These are phyloP conservation scores for Cucurbita moschata DNA, from an alignment of 306 rosid species.

Conservation along the genomic window DNA sequence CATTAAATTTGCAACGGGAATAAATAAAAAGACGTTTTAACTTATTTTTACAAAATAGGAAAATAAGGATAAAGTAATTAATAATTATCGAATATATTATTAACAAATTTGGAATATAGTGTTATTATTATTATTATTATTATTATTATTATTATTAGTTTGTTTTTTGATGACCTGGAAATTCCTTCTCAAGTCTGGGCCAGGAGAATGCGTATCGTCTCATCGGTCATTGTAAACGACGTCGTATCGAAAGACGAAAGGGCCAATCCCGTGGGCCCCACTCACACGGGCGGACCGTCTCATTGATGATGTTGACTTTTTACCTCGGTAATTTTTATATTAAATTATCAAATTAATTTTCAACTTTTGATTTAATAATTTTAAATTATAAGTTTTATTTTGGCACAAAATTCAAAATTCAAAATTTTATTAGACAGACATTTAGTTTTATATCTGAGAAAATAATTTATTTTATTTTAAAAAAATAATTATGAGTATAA, in stretches of 20 bases:
- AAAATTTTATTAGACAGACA: no score
- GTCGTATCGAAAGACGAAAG: neutral
- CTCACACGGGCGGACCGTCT: conserved; percentile 1
- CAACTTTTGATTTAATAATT: no score
- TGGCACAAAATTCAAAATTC: no score
- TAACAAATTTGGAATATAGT: neutral
- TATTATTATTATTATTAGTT: no score
- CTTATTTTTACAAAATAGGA: neutral
- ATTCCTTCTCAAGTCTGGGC: neutral
- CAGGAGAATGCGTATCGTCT: neutral
- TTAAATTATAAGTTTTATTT: no score
- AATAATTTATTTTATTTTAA: no score
- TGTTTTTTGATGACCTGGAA: neutral
- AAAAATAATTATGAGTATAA: no score
- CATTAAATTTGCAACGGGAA: no score
- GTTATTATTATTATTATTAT: no score
- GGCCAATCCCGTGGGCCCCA: neutral
- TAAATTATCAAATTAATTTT: no score
- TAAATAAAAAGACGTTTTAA: neutral
- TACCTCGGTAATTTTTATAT: neutral
- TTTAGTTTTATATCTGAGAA: no score
- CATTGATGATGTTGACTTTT: neutral
- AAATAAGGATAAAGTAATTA: neutral
- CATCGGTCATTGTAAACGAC: neutral
- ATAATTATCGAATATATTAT: neutral